Base-by-base conservation (phyloP, 495 filamentous ascomycete species). In the Letharia lupina region DNA sequence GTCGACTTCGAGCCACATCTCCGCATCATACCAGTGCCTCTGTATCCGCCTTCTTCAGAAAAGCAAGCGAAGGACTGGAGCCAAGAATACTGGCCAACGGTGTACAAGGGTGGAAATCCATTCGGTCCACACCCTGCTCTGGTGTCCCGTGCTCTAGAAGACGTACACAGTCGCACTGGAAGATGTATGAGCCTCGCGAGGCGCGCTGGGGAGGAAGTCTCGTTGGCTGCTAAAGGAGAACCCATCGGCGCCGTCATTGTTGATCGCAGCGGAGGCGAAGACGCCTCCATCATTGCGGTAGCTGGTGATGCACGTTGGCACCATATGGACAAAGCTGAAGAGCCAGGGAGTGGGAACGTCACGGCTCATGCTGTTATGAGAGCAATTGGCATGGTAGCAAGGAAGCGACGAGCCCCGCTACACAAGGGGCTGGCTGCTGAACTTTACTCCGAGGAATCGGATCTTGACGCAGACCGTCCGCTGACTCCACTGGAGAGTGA, bases 331-430 rank as follows among this genome's bases (percentile, higher is more conserved):
- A 39, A 37, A 58, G 23, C n/a, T 10, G 16, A 60, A 23, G 73
- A 77, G 28, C 78, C 78, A 31, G 80, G 76, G 40, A 73, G 73
- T 7, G 91, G 89, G 52, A 91, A 94, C 64, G 83, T 86, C 2
- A 88, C 92, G 79, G 84, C 87, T 20, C 94, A 98, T 72, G 84
- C 91, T 10, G 82, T 90, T 16, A 86, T 97, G 82, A 82, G 95
- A 61, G 91, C 86, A n/a, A 89, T 94, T 66, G 91, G 86, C 65
- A 88, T 97, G 77, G 86, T 98, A 65, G 90, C 91, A 3, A 84
- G 85, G 67, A 90, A 45, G 74, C 76, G 44, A 71, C 73, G 37
- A 72, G 72, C 18, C 62, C 67, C 23, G 54, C 61, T 4, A 59
- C 60, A 4, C 18, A 40, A 57, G 10, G 11, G n/a, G 16, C n/a